Percentiles rank a stretch among this genome's conserved stretches.
phyloP scores from a whole-genome alignment of 129 eudicot species.

The Flaveria ramosissima region DNA sequence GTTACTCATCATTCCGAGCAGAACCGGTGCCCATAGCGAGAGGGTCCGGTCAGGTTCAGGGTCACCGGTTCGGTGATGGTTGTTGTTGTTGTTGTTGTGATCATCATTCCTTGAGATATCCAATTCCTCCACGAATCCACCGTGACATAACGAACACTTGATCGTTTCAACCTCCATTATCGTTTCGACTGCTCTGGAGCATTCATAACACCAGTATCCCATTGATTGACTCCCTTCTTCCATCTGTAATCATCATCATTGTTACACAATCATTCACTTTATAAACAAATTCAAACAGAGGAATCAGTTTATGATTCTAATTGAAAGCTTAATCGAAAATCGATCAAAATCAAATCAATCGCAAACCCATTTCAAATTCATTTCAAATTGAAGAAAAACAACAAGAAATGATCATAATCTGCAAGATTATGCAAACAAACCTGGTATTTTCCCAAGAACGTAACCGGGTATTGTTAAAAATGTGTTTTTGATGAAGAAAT shows the following conservation, averaged over 20 bases:
- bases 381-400: too few species aligned
- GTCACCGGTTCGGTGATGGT: conserved; percentile 22
- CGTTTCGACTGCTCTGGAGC: conserved; percentile 56
- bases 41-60: conserved; percentile 61
- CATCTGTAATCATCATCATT: conserved; percentile 34
- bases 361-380: too few species aligned
- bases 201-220: conserved; percentile 66
- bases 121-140: conserved; percentile 72
- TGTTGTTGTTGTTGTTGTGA: conserved; percentile 26
- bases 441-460: conserved; percentile 34
- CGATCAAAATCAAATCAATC: too few species aligned
- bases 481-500: not conserved
- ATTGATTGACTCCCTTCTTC: conserved; percentile 55
- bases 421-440: not conserved
- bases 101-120: conserved; percentile 32
- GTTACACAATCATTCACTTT: not conserved
- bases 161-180: conserved; percentile 48
- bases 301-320: too few species aligned
- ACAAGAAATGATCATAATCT: not conserved
- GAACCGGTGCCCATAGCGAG: conserved; percentile 73
- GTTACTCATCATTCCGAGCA: conserved; percentile 71
- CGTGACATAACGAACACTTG: conserved; percentile 62
- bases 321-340: too few species aligned
- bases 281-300: too few species aligned
- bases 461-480: not conserved